These are phyloP conservation scores for Colletotrichum salicis DNA, from an alignment of 2,329 filamentous ascomycete species.

Conservation along the genomic window DNA sequence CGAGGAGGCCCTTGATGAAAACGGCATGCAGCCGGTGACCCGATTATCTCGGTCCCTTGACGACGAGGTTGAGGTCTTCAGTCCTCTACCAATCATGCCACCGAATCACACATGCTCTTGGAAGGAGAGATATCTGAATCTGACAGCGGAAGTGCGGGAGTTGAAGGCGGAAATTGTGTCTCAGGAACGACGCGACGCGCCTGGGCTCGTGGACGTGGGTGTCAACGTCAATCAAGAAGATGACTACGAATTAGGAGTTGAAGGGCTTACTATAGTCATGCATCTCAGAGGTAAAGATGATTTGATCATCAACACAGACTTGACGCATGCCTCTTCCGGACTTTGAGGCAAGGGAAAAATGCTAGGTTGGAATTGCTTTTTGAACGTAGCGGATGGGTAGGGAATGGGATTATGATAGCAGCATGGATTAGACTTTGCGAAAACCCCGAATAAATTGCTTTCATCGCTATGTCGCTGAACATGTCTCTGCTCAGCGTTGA, in stretches of 20 bases:
- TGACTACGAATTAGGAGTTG: conserved; percentile 54
- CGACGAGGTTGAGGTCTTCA: conserved; percentile 41
- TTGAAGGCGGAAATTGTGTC: conserved; percentile 52
- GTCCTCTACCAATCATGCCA: conserved; percentile 48
- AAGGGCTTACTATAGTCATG: conserved; percentile 62
- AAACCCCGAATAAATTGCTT: background rate
- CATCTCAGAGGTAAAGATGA: conserved; percentile 62
- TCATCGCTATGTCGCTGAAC: background rate
- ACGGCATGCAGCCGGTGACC: background rate
- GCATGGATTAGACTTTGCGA: conserved; percentile 24
- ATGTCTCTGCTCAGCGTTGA: too few relatives aligned
- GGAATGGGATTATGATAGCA: conserved; percentile 19
- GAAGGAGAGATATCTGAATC: conserved; percentile 53
- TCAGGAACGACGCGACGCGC: conserved; percentile 33
- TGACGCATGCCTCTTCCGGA: conserved; percentile 39
- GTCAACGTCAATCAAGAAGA: conserved; percentile 38
- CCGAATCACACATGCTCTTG: conserved; percentile 54
- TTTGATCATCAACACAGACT: conserved; percentile 62
- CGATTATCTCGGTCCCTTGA: background rate
- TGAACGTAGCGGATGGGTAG: conserved; percentile 10
- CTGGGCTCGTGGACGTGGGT: conserved; percentile 35
- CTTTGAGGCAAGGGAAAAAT: background rate
- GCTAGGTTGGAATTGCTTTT: background rate
- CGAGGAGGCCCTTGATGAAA: background rate
- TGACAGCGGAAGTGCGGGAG: conserved; percentile 54